Base-by-base conservation (phyloP, 768 basidiomycete genomes). In the Boletus tylopilopsis region DNA sequence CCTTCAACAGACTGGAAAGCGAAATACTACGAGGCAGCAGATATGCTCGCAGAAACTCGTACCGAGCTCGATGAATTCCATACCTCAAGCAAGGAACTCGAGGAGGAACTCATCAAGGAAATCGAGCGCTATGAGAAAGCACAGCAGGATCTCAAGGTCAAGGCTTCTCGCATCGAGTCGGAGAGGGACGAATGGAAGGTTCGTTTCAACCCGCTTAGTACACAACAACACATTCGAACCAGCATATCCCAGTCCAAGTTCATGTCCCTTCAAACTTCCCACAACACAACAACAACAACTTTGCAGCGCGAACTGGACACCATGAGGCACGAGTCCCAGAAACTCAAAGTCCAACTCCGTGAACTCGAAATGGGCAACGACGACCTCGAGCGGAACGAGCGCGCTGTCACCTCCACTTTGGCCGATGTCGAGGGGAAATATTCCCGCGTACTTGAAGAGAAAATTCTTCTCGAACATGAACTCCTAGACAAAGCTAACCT, bases 281-380 rank as follows among this genome's bases (percentile, higher is more conserved):
- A 97, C 66, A 95, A 96, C 63, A 89, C 89, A 16, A 91, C 91
- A 0, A 87, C 87, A 5, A 83, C 87, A 2, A 92, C 92, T 45
- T 79, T 99, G 55, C 95, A 98, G 68, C 85, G 90, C 49, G 90
- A 97, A 69, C 76, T 94, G 38, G 93, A 95, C 60, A 81, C 79
- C 48, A 75, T 90, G 32, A 80, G 91, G 49, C 82, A 87, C 62
- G 83, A 86, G 51, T 77, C 85, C 54, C 86, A 87, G 62, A 74
- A 75, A 42, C 68, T 80, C 53, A 88, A 88, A 68, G 72, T 87
- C 19, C 84, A 87, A 62, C 71, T 93, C 16, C 81, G 90, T 19
- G 91, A 97, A 67, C 75, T 96, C 25, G 95, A 98, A 71, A 88
- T 98, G 82, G 95, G 95, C 40, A 97, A 96, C 62, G 96, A 99